These are phyloP conservation scores for Grosmannia clavigera DNA, from an alignment of 2,329 filamentous ascomycete species.

Conservation along the genomic window DNA sequence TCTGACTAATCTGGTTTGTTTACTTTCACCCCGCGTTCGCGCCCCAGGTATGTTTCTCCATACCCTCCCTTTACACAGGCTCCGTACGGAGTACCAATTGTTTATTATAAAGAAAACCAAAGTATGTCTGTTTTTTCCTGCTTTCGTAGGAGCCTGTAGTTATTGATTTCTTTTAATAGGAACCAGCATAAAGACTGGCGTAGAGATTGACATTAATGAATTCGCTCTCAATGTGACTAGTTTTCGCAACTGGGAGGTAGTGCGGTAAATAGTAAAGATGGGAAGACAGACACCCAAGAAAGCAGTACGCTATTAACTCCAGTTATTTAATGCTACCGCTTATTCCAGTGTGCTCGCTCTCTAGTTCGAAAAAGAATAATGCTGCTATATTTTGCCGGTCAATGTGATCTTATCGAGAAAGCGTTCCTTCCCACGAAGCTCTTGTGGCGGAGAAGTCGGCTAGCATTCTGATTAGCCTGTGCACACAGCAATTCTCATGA, in stretches of 20 bases:
- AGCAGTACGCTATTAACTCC: neutral
- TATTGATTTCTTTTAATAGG: no score
- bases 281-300: neutral
- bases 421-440: neutral
- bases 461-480: neutral
- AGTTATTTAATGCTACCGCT: neutral
- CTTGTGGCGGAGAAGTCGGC: neutral
- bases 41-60: no score
- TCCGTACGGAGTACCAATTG: no score
- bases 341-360: neutral
- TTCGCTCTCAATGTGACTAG: neutral
- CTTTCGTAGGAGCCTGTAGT: no score
- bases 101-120: no score
- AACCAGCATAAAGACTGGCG: no score
- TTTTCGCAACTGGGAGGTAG: neutral
- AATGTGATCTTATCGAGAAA: neutral
- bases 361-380: neutral
- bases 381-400: neutral
- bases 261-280: neutral
- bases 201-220: neutral
- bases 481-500: neutral
- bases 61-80: no score
- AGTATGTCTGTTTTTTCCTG: no score
- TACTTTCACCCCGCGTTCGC: no score
- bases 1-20: no score